These are phyloP conservation scores for Fusarium mundagurra DNA, from an alignment of 2,329 filamentous ascomycete species.

Conservation along the genomic window DNA sequence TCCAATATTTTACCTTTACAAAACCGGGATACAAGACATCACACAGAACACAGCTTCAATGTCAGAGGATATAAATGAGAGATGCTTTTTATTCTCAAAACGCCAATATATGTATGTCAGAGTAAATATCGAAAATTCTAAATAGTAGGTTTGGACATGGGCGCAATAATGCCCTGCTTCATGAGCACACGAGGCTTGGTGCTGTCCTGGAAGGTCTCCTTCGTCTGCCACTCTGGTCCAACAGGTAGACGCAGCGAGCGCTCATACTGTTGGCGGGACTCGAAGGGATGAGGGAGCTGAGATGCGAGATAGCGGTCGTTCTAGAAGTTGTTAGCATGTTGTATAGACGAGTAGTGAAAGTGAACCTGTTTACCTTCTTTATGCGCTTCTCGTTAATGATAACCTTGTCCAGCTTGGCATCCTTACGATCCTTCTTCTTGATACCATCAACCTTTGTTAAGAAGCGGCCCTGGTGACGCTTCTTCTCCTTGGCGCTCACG, in stretches of 20 bases:
- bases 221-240: constrained; percentile 96
- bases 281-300: constrained; percentile 87
- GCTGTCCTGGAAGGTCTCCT: constrained; percentile 88
- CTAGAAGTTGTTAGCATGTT: constrained; percentile 50
- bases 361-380: constrained; percentile 73
- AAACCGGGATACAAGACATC: not conserved
- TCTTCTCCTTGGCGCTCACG: constrained; percentile 75
- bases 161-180: constrained; percentile 89
- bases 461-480: constrained; percentile 69
- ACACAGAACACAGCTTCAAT: not conserved
- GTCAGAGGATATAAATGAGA: not conserved
- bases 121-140: constrained; percentile 33
- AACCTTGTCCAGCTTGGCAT: constrained; percentile 82
- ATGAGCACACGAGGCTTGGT: constrained; percentile 90
- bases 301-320: constrained; percentile 89
- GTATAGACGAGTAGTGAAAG: not conserved
- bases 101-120: constrained; percentile 16
- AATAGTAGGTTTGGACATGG: constrained; percentile 79
- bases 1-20: not conserved
- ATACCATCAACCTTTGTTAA: constrained; percentile 76
- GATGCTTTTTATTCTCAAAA: constrained; percentile 26
- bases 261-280: constrained; percentile 90
- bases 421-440: constrained; percentile 79
- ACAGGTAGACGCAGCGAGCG: constrained; percentile 85
- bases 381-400: constrained; percentile 92